Conservation (phyloP, 106 monocot species). For the Phalaenopsis aphrodite region DNA sequence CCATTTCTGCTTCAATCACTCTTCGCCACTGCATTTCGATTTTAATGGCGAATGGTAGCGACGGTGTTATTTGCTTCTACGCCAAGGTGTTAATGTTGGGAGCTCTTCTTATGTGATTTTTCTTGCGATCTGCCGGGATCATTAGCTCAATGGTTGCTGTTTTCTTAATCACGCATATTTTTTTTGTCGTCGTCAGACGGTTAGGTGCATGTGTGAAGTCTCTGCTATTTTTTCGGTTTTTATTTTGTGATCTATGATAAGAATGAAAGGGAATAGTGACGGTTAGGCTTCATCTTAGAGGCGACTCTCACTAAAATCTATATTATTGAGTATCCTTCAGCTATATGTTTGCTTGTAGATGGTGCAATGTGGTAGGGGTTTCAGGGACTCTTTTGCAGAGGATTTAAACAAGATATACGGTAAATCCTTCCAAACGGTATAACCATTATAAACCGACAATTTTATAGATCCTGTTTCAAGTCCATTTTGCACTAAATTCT, state of each 20-base stretch:
- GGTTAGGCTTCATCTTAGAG: neutral
- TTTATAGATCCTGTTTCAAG: too few species aligned
- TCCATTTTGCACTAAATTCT: too few species aligned
- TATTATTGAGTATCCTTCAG: neutral
- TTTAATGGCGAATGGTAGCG: neutral
- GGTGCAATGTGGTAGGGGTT: neutral
- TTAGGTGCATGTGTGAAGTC: neutral
- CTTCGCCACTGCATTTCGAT: neutral
- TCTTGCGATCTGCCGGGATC: neutral
- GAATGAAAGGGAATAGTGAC: neutral
- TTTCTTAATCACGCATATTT: neutral
- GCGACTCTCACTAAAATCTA: neutral
- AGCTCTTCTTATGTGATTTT: neutral
- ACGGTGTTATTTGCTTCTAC: neutral
- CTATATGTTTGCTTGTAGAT: neutral
- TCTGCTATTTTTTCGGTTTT: neutral
- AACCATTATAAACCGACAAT: too few species aligned
- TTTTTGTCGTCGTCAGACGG: neutral
- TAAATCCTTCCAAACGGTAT: too few species aligned
- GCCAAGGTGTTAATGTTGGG: neutral
- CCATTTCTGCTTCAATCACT: slow-evolving; percentile 3
- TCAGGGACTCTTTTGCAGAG: neutral
- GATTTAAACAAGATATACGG: too few species aligned
- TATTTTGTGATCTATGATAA: neutral
- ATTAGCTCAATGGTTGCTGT: neutral